These are phyloP conservation scores for Aspergillus fumigatiaffinis DNA, from an alignment of 2,329 filamentous ascomycete species.

Conservation along the genomic window DNA sequence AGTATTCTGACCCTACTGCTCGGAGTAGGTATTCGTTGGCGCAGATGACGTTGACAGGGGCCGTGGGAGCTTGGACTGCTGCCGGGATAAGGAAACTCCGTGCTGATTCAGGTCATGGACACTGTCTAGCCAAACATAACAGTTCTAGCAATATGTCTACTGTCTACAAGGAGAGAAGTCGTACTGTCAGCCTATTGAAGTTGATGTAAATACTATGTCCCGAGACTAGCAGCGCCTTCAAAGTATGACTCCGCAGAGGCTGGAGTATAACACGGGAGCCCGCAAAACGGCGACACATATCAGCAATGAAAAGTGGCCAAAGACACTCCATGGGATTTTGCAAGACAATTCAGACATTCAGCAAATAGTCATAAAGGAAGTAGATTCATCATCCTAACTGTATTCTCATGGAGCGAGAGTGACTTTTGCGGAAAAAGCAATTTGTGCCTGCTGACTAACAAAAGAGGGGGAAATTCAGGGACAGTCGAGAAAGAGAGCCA, in stretches of 20 bases:
- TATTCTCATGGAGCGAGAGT: background rate
- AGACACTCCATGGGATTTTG: background rate
- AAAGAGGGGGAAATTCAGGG: background rate
- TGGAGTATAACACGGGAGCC: background rate
- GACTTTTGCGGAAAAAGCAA: background rate
- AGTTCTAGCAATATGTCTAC: too few species aligned
- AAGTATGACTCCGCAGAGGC: background rate
- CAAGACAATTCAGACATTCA: background rate
- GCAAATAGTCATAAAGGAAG: background rate
- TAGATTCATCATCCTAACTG: background rate
- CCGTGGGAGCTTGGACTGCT: background rate
- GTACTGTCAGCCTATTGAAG: background rate
- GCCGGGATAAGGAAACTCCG: conserved; percentile 10
- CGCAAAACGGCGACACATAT: background rate
- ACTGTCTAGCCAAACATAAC: conserved; percentile 6
- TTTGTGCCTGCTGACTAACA: background rate
- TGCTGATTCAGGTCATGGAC: background rate
- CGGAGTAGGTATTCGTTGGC: background rate
- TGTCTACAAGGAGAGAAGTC: background rate
- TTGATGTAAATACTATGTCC: background rate
- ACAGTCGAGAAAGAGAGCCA: background rate
- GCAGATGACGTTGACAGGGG: background rate
- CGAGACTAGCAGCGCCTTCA: background rate
- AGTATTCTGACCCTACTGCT: background rate
- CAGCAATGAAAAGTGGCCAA: background rate